Evolutionary conservation across 192 early-diverging fungal species (phyloP).

Genomic region (Backusella tarrabulga): DNA sequence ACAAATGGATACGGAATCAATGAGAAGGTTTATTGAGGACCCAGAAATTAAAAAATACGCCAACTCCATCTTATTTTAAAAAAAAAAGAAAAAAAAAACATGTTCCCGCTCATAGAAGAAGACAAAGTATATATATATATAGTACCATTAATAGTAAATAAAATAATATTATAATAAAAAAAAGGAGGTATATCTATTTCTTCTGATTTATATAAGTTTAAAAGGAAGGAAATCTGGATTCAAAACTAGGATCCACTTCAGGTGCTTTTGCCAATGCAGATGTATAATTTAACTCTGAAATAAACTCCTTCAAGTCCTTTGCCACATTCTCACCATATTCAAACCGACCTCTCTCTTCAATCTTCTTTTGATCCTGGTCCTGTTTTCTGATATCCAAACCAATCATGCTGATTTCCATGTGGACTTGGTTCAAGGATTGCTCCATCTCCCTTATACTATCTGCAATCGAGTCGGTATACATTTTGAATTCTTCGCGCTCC

Average conservation of each 20-base stretch:
- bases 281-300: conserved; percentile 21
- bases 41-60: conserved; percentile 27
- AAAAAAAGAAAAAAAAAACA: neutral
- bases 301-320: conserved; percentile 30
- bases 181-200: neutral
- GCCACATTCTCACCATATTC: conserved; percentile 26
- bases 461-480: conserved; percentile 20
- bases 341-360: conserved; percentile 34
- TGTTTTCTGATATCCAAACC: conserved; percentile 31
- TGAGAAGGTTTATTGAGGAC: conserved; percentile 26
- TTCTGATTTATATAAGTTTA: conserved; percentile 1
- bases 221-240: conserved; percentile 33
- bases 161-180: neutral
- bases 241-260: conserved; percentile 37
- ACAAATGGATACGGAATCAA: conserved; percentile 31
- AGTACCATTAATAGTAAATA: neutral
- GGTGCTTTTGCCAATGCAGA: conserved; percentile 26
- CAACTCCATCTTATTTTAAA: conserved; percentile 11
- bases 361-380: conserved; percentile 27
- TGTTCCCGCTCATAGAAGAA: neutral
- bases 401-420: conserved; percentile 31
- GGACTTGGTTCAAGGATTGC: conserved; percentile 10
- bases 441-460: conserved; percentile 12
- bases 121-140: neutral
- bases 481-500: conserved; percentile 24